Conservation (phyloP, 78 protist genomes). For the Anaeramoeba flamelloides region DNA sequence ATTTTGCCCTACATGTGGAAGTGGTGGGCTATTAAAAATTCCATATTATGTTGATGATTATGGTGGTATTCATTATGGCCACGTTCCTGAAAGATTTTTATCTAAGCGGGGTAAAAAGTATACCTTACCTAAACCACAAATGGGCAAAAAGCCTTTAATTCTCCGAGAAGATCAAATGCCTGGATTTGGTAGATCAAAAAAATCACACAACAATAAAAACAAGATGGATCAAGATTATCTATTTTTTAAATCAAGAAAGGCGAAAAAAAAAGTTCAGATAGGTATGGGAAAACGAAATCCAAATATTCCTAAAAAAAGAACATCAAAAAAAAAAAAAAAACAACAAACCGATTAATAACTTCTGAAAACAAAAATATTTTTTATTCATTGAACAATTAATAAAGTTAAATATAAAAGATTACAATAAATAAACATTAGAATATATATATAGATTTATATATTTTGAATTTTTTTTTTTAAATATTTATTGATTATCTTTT, state of each 20-base stretch:
- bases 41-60: not conserved
- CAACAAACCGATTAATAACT: too few relatives aligned
- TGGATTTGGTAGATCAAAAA: not conserved
- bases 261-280: not conserved
- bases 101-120: not conserved
- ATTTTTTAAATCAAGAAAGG: not conserved
- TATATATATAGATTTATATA: too few relatives aligned
- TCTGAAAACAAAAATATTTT: too few relatives aligned
- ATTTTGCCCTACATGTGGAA: not conserved
- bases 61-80: not conserved
- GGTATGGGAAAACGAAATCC: not conserved
- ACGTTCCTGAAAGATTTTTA: not conserved
- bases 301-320: not conserved
- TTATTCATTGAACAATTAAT: too few relatives aligned
- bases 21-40: not conserved
- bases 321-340: not conserved
- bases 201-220: not conserved
- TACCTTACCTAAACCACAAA: not conserved
- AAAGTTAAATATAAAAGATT: too few relatives aligned
- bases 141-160: not conserved
- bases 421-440: too few relatives aligned
- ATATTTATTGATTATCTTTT: too few relatives aligned
- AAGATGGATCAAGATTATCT: not conserved
- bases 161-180: not conserved
- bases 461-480: too few relatives aligned